A percentile compares a stretch with the other conserved stretches of the same genome.
Evolutionary conservation across 2,329 filamentous ascomycete genomes (phyloP).

Genomic region (Aplosporella prunicola): DNA sequence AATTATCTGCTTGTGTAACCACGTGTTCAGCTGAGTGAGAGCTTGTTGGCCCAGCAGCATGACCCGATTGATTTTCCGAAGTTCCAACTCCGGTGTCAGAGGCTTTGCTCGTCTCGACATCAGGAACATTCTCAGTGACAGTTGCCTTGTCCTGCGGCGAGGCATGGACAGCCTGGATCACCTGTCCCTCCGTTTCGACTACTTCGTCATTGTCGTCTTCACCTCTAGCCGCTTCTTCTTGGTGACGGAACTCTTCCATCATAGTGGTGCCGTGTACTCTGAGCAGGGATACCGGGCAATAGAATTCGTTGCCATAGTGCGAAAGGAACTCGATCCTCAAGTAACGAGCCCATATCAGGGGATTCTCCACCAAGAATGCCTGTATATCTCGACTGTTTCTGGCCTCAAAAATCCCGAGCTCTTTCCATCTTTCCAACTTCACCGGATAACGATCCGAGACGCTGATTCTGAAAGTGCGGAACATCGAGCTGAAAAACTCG

Average conservation of each 20-base stretch:
- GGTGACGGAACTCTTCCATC: conserved; percentile 87
- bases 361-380: conserved; percentile 86
- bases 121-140: background rate
- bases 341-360: conserved; percentile 92
- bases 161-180: conserved; percentile 1
- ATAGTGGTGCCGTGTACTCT: conserved; percentile 89
- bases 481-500: conserved; percentile 97
- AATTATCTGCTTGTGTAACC: conserved; percentile 1
- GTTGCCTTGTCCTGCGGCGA: conserved; percentile 11
- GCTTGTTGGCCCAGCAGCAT: background rate
- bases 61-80: no score
- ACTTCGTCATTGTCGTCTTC: conserved; percentile 53
- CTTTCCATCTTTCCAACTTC: conserved; percentile 84
- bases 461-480: conserved; percentile 80
- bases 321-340: conserved; percentile 82
- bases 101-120: no score
- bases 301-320: conserved; percentile 94
- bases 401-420: conserved; percentile 80
- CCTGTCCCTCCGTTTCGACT: conserved; percentile 21
- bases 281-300: conserved; percentile 83
- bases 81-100: no score
- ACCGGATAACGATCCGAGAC: conserved; percentile 93
- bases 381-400: conserved; percentile 90
- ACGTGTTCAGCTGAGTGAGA: background rate
- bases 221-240: conserved; percentile 56